Evolutionary conservation across 1,284 basidiomycete species (phyloP), one percentile per base, ranked within the genome.

Genomic region (Sutorius eximius): DNA sequence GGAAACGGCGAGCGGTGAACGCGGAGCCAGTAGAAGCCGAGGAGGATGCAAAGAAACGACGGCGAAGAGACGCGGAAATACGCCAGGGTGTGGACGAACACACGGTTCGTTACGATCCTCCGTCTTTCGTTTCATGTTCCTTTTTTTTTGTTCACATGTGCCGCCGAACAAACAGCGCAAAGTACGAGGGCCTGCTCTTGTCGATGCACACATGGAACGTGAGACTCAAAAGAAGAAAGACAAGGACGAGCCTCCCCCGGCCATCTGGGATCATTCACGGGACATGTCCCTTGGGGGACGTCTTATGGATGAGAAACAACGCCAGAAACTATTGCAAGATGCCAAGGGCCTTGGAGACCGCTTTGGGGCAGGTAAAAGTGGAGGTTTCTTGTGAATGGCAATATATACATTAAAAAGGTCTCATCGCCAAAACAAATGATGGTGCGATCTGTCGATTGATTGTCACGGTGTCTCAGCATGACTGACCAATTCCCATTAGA

Each of bases 241-340:
- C 12, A 71, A 75, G 7, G 73, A 83, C 13, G 82, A 84, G 32
- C 80, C 79, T 45, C 73, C 81, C 0, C 73, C 82, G 0, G 86
- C 67, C 0, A 91, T 95, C 41, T 97, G 94, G 94, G 93, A 97
- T 63, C 91, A 91, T 63, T 77, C 83, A 38, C 78, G 91, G 22
- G 92, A 95, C 72, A 95, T 97, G 92, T 82, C 82, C 4, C 66
- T 95, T 13, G 86, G 86, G 5, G 94, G 94, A 6, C 75, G 90
- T 49, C 74, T 95, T 37, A 87, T 97, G 87, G 91, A 90, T 62
- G 93, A 95, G 59, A 80, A 78, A 53, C 86, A 90, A 67, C 79
- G 94, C 53, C 77, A 81, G 51, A 85, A 85, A 65, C 80, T 93
- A 71, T 80, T 97, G 61, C 80, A 78, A 50, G 93, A 95, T 57